Conservation (phyloP, 495 filamentous ascomycete species). For the Haplographium delicatum region DNA sequence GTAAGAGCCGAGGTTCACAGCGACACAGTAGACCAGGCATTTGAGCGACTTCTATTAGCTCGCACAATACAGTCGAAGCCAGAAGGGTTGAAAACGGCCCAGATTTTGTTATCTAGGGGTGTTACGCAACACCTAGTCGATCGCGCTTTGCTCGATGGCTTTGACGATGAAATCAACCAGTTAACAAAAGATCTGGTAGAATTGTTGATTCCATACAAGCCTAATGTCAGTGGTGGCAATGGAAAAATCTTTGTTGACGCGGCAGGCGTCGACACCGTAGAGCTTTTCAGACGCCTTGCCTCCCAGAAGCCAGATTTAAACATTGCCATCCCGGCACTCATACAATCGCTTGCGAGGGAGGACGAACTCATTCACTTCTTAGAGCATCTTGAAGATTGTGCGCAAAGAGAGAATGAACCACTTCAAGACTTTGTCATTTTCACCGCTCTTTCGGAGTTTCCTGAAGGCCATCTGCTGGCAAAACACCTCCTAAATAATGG, state of each 20-base stretch:
- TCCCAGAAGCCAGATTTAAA: conserved; percentile 1
- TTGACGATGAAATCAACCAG: neutral
- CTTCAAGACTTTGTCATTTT: conserved; percentile 2
- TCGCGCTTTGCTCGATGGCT: conserved; percentile 1
- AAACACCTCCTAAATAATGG: neutral
- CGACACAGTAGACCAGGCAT: neutral
- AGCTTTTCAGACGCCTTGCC: neutral
- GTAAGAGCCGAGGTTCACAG: neutral
- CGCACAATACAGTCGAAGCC: neutral
- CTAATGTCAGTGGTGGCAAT: conserved; percentile 1
- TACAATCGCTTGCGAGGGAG: neutral
- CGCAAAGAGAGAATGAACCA: neutral
- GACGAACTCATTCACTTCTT: neutral
- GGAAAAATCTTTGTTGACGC: conserved; percentile 1
- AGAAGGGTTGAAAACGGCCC: neutral
- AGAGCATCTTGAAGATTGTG: neutral
- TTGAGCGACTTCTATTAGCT: neutral
- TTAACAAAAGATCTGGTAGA: neutral
- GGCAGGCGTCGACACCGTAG: neutral
- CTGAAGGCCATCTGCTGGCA: neutral
- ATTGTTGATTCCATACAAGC: conserved; percentile 1
- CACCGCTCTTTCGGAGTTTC: neutral
- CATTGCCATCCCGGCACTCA: neutral
- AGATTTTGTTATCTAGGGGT: neutral
- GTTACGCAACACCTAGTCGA: neutral